Evolutionary conservation across 345 rosid genomes (phyloP).

Genomic region (Rhizophora apiculata): DNA sequence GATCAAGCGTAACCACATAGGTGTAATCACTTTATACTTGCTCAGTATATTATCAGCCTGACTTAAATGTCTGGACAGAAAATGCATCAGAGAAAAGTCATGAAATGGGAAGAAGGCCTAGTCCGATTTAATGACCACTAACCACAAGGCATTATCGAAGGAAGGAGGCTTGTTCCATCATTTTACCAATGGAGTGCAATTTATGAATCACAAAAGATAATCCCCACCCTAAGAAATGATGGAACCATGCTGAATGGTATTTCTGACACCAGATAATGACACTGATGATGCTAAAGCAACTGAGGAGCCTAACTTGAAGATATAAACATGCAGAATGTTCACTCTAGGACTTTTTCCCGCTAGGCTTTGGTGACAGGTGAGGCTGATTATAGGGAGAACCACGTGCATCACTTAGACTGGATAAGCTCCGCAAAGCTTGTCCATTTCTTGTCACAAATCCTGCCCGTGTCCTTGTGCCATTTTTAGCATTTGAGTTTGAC

Average conservation of each 20-base stretch:
- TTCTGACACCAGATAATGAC: background rate
- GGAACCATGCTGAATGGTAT: constrained; percentile 14
- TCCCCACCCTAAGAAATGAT: constrained; percentile 8
- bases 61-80: background rate
- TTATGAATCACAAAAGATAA: constrained; percentile 9
- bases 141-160: constrained; percentile 4
- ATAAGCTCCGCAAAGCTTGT: constrained; percentile 60
- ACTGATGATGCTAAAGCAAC: constrained; percentile 1
- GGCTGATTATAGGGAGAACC: constrained; percentile 57
- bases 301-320: background rate
- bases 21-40: background rate
- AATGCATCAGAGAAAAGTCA: constrained; percentile 4
- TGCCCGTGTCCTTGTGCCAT: constrained; percentile 52
- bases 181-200: background rate
- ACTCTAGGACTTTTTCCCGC: constrained; percentile 41
- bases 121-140: constrained; percentile 2
- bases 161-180: constrained; percentile 13
- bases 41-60: background rate
- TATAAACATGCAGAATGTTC: background rate
- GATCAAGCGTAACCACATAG: background rate
- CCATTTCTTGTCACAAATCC: constrained; percentile 74
- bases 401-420: constrained; percentile 40
- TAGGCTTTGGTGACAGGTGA: constrained; percentile 63
- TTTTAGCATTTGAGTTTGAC: constrained; percentile 36
- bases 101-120: background rate